Conservation (phyloP, 495 filamentous ascomycete genomes). For the Penicillium canariense region DNA sequence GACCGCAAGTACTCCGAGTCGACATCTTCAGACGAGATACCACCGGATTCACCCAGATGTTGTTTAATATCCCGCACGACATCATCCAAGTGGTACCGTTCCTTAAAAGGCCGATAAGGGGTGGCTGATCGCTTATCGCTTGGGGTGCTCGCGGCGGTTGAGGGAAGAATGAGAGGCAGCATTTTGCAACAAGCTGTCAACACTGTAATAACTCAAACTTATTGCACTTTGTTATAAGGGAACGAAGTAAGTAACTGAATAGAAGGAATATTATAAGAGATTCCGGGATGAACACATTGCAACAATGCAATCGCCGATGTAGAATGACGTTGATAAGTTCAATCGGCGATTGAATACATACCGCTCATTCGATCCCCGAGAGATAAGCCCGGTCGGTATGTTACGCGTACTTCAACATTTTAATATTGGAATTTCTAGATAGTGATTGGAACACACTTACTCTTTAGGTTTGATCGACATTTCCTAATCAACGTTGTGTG, state of each 20-base stretch:
- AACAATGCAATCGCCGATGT: slow-evolving; percentile 13
- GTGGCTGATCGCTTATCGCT: slow-evolving; percentile 17
- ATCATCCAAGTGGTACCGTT: slow-evolving; percentile 26
- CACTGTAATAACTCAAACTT: background rate
- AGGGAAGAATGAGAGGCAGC: slow-evolving; percentile 11
- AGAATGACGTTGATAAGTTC: slow-evolving; percentile 8
- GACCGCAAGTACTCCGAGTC: slow-evolving; percentile 31
- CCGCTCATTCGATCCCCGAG: slow-evolving; percentile 2
- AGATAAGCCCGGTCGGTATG: background rate
- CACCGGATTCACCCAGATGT: slow-evolving; percentile 27
- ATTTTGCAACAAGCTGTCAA: slow-evolving; percentile 16
- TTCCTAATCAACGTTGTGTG: no score
- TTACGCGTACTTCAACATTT: background rate
- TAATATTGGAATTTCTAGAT: background rate
- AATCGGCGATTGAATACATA: slow-evolving; percentile 17
- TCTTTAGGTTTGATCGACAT: no score
- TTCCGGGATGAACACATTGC: background rate
- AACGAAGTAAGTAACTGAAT: background rate
- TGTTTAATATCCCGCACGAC: slow-evolving; percentile 32
- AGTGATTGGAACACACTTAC: background rate
- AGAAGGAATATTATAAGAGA: slow-evolving; percentile 3
- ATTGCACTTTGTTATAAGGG: background rate
- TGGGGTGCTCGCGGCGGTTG: slow-evolving; percentile 6
- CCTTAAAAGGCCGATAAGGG: slow-evolving; percentile 20
- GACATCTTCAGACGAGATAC: slow-evolving; percentile 31